Evolutionary conservation across 1,284 basidiomycete genomes (phyloP).

Genomic region (Phaffia rhodozyma): DNA sequence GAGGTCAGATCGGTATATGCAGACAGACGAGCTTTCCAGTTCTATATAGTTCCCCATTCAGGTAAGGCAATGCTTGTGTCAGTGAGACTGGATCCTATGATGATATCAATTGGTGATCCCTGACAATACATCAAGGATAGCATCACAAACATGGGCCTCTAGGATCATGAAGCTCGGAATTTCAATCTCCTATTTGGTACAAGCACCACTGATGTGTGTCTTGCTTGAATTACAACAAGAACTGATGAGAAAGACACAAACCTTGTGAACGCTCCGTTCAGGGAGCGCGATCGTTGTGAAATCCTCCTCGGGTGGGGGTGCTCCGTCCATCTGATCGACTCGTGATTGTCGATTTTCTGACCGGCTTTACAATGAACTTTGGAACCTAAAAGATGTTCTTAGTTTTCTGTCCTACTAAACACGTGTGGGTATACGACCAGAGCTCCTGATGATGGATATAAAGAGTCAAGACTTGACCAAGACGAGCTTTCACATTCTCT

Average conservation of each 20-base stretch:
- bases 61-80: neutral
- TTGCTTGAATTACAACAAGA: neutral
- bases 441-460: too few species aligned
- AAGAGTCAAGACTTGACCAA: too few species aligned
- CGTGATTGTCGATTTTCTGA: too few species aligned
- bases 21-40: conserved; percentile 94
- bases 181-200: neutral
- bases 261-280: conserved; percentile 77
- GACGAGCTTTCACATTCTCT: too few species aligned
- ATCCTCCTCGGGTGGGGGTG: conserved; percentile 84
- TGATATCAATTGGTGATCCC: neutral
- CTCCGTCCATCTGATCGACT: conserved; percentile 59
- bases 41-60: conserved; percentile 34
- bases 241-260: conserved; percentile 19
- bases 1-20: conserved; percentile 83
- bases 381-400: too few species aligned
- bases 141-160: neutral
- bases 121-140: too few species aligned
- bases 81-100: neutral
- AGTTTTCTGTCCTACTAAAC: too few species aligned
- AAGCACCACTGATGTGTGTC: neutral
- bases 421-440: too few species aligned
- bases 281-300: conserved; percentile 68
- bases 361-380: too few species aligned
- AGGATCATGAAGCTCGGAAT: neutral